A percentile compares a stretch with the other conserved stretches of the same genome.
Evolutionary conservation across 2,329 filamentous ascomycete species (phyloP).

Genomic region (Arthrobotrys sphaeroides): DNA sequence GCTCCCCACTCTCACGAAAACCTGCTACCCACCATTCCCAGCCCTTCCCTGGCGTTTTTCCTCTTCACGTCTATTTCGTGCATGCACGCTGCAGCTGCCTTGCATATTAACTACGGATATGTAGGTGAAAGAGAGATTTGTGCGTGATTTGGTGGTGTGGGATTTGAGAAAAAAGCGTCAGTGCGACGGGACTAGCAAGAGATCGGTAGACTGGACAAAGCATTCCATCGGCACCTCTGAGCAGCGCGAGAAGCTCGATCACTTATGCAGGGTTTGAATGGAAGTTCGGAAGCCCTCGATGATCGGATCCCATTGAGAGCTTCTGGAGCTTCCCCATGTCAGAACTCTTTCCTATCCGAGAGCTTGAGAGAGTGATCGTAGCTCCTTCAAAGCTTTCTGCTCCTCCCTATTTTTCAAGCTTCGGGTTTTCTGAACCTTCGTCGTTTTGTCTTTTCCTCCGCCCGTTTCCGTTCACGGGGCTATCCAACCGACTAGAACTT

Average conservation of each 20-base stretch:
- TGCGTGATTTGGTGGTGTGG: slow-evolving; percentile 17
- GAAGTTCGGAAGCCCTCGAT: slow-evolving; percentile 17
- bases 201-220: slow-evolving; percentile 6
- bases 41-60: slow-evolving; percentile 25
- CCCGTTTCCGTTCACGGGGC: slow-evolving; percentile 19
- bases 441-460: slow-evolving; percentile 26
- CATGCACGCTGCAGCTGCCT: slow-evolving; percentile 50
- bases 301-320: slow-evolving; percentile 7
- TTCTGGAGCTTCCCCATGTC: slow-evolving; percentile 40
- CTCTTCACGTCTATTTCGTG: slow-evolving; percentile 48
- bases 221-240: slow-evolving; percentile 42
- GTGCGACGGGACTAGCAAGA: slow-evolving; percentile 26
- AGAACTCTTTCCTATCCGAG: slow-evolving; percentile 27
- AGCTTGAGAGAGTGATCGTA: slow-evolving; percentile 15
- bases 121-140: slow-evolving; percentile 23
- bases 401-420: slow-evolving; percentile 9
- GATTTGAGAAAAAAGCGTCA: slow-evolving; percentile 24
- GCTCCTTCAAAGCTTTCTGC: background rate
- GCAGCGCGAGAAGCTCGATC: slow-evolving; percentile 13
- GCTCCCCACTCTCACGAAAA: slow-evolving; percentile 37
- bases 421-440: background rate
- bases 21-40: slow-evolving; percentile 30
- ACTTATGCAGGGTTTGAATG: slow-evolving; percentile 40
- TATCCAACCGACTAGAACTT: slow-evolving; percentile 4
- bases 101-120: slow-evolving; percentile 38